Conservation (phyloP, 2,329 filamentous ascomycete genomes). For the Trichoderma arundinaceum region DNA sequence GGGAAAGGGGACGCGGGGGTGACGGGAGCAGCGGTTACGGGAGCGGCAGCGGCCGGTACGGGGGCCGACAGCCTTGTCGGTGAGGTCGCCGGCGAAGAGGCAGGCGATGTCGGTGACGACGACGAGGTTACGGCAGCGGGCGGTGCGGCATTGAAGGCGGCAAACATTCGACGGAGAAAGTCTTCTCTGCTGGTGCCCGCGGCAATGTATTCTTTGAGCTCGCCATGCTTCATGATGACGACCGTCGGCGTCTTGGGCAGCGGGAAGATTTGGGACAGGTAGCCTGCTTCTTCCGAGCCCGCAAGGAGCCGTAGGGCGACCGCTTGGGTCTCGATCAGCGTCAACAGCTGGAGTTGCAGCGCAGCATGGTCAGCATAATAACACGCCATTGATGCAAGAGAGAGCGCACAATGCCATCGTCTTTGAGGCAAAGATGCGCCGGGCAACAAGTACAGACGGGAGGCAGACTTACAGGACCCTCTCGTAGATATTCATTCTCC, state of each 20-base stretch:
- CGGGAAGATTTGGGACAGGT: slow-evolving; percentile 81
- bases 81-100: slow-evolving; percentile 10
- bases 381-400: background rate
- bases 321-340: slow-evolving; percentile 64
- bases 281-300: slow-evolving; percentile 80
- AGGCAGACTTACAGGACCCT: slow-evolving; percentile 55
- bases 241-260: slow-evolving; percentile 79
- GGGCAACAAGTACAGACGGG: background rate
- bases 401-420: background rate
- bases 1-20: background rate
- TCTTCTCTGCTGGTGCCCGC: slow-evolving; percentile 68
- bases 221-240: slow-evolving; percentile 79
- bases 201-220: slow-evolving; percentile 77
- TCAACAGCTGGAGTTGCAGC: slow-evolving; percentile 53
- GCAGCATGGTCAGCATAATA: slow-evolving; percentile 27
- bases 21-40: slow-evolving; percentile 24
- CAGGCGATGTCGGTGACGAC: slow-evolving; percentile 34
- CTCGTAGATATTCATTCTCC: slow-evolving; percentile 71
- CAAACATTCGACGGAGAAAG: slow-evolving; percentile 58
- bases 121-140: slow-evolving; percentile 30
- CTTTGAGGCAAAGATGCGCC: too few species aligned
- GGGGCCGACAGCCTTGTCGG: slow-evolving; percentile 18
- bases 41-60: slow-evolving; percentile 8
- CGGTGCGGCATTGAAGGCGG: slow-evolving; percentile 42
- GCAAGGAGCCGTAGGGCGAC: slow-evolving; percentile 73